Base-by-base conservation (phyloP, 371 early-diverging fungal species). In the Rhizopus microsporus region DNA sequence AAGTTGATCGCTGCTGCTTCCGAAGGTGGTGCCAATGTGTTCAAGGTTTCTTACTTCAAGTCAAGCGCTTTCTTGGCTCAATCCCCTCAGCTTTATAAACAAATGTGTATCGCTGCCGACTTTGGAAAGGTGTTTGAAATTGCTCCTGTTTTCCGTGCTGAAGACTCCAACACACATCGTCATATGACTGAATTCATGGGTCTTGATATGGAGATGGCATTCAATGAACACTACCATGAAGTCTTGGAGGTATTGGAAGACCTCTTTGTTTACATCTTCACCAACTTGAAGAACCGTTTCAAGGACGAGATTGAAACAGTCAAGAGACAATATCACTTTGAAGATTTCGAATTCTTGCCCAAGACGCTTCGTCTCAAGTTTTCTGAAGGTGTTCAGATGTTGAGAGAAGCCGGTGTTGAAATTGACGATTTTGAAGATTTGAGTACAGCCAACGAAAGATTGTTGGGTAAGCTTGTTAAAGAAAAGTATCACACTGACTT, bases 161-260 rank as follows among this genome's bases (percentile, higher is more conserved):
- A 99, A 73, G 91, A 99, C 82, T 94, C 98, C 44, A 91, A 94
- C 75, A 99, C 99, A 15, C 99, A 97, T 74, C 89, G 99, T 43
- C 99, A 99, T 78, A 93, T 99, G 93, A 98, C 99, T 64, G 99
- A 99, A 77, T 99, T 98, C 81, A 88, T 95, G 37, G 99, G 99
- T 48, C 90, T 99, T 58, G 99, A 99, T 93, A 73, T 99, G 77
- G 99, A 99, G 78, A 99, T 98, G 98, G 94, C 99, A 8, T 94
- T 99, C 72, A 88, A 94, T 58, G 96, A 94, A 74, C 96, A 96
- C 70, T 99, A 99, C 80, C 95, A 96, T 63, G 99, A 99, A 83
- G 90, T 98, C 23, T 78, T 99, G 60, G 90, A 96, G 54, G 74
- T 83, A 40, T 82, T 99, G 46, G 99, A 93, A 72, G 88, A 90